Conservation (phyloP, 495 filamentous ascomycete genomes). For the Echria macrotheca region DNA sequence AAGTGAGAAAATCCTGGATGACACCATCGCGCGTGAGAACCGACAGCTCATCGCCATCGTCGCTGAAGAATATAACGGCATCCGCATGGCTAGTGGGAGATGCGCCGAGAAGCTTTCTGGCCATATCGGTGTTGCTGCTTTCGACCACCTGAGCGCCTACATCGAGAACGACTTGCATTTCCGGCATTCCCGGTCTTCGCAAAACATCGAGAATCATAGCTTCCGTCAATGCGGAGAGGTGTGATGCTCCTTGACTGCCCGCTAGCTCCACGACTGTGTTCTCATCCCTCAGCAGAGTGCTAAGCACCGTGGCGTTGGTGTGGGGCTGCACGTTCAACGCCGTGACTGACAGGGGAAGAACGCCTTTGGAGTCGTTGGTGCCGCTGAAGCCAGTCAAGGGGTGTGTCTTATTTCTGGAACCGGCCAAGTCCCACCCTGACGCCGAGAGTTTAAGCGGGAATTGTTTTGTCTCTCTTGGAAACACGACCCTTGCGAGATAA, state of each 20-base stretch:
- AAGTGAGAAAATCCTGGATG: conserved; percentile 49
- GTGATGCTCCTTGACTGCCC: conserved; percentile 1
- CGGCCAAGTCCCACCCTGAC: conserved; percentile 64
- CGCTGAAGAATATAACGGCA: conserved; percentile 53
- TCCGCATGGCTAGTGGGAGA: conserved; percentile 21
- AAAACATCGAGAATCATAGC: conserved; percentile 45
- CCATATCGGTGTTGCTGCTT: conserved; percentile 51
- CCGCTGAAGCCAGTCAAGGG: conserved; percentile 66
- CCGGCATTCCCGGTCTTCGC: conserved; percentile 26
- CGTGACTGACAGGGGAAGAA: conserved; percentile 51
- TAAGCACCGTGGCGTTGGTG: conserved; percentile 62
- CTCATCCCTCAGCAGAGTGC: conserved; percentile 49
- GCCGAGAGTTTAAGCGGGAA: conserved; percentile 62
- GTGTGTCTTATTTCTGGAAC: conserved; percentile 33
- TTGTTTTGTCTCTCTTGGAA: conserved; percentile 57
- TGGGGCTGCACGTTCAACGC: conserved; percentile 57
- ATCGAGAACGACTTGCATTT: conserved; percentile 59
- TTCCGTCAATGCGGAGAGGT: conserved; percentile 26
- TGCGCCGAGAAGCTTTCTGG: conserved; percentile 39
- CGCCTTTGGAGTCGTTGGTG: conserved; percentile 58
- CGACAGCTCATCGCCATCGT: conserved; percentile 45
- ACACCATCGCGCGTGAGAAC: conserved; percentile 40
- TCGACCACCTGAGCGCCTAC: conserved; percentile 71
- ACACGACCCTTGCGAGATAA: conserved; percentile 57
- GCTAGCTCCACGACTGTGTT: conserved; percentile 43